phyloP scores from a whole-genome alignment of 2,329 filamentous ascomycete species.

The Purpureocillium lavendulum region DNA sequence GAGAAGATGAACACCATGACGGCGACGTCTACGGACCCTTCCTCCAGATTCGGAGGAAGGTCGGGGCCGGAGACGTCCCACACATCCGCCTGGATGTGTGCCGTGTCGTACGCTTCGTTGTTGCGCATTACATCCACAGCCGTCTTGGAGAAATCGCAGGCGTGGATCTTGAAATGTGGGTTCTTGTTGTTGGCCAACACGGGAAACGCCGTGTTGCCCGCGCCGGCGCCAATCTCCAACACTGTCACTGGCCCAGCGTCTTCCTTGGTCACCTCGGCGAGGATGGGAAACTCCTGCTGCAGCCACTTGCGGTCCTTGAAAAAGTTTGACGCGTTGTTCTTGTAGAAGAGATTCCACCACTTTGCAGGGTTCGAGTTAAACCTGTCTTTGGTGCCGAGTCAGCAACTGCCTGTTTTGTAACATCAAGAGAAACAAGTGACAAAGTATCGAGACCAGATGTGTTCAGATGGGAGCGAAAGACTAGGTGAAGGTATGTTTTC shows the following conservation, averaged over 20 bases:
- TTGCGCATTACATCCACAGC: conserved; percentile 87
- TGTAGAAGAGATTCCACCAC: conserved; percentile 98
- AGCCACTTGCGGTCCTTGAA: conserved; percentile 99
- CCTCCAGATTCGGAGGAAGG: conserved; percentile 67
- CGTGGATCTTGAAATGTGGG: conserved; percentile 71
- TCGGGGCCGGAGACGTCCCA: conserved; percentile 77
- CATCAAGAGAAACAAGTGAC: conserved; percentile 1
- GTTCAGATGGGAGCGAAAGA: conserved; percentile 72
- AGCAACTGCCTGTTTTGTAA: conserved; percentile 18
- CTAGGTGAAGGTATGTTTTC: conserved; percentile 37
- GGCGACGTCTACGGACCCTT: conserved; percentile 82
- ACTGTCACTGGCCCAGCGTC: conserved; percentile 63
- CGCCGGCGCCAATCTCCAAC: conserved; percentile 88
- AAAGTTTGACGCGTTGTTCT: conserved; percentile 94
- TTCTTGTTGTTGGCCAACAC: conserved; percentile 81
- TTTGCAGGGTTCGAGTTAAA: conserved; percentile 88
- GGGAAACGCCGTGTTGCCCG: conserved; percentile 94
- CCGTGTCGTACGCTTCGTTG: conserved; percentile 65
- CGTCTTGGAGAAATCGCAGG: conserved; percentile 92
- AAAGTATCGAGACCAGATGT: conserved; percentile 11
- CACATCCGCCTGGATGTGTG: conserved; percentile 77
- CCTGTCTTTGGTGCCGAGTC: conserved; percentile 46
- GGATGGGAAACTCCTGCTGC: conserved; percentile 85
- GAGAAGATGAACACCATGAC: conserved; percentile 98
- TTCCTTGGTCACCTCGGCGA: conserved; percentile 65